A percentile compares a stretch with the other conserved stretches of the same genome.
Evolutionary conservation across 371 early-diverging fungal genomes (phyloP).

Genomic region (Synchytrium microbalum): DNA sequence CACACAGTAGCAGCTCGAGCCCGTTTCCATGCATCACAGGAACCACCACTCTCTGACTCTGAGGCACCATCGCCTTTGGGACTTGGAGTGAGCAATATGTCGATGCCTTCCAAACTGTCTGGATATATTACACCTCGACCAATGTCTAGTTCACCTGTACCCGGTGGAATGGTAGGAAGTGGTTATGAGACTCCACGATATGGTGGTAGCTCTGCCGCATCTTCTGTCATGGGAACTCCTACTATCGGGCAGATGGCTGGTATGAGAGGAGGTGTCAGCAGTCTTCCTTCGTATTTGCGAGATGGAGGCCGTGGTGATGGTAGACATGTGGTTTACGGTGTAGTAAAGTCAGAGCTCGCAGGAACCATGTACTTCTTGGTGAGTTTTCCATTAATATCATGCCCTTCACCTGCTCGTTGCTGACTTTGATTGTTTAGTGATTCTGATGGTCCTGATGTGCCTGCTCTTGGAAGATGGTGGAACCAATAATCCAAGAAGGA

Average conservation of each 20-base stretch:
- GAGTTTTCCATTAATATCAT: too few species aligned
- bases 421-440: too few species aligned
- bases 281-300: not conserved
- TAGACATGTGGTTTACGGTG: slow-evolving; percentile 6
- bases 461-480: too few species aligned
- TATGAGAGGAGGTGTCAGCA: not conserved
- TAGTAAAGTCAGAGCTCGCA: slow-evolving; percentile 4
- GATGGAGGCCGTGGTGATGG: not conserved
- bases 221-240: not conserved
- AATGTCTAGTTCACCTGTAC: not conserved
- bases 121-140: not conserved
- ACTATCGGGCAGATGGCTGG: not conserved
- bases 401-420: too few species aligned
- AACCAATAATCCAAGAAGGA: too few species aligned
- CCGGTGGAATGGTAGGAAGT: not conserved
- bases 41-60: not conserved
- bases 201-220: not conserved
- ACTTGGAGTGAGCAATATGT: not conserved
- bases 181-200: not conserved
- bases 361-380: slow-evolving; percentile 5
- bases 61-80: not conserved
- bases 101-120: not conserved
- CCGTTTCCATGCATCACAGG: slow-evolving; percentile 58
- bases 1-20: slow-evolving; percentile 76
- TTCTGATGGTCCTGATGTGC: too few species aligned